Percentiles rank a stretch among this genome's conserved stretches.
Evolutionary conservation across 139 green algal species (phyloP).

Genomic region (Chlamydomonas schloesseri): DNA sequence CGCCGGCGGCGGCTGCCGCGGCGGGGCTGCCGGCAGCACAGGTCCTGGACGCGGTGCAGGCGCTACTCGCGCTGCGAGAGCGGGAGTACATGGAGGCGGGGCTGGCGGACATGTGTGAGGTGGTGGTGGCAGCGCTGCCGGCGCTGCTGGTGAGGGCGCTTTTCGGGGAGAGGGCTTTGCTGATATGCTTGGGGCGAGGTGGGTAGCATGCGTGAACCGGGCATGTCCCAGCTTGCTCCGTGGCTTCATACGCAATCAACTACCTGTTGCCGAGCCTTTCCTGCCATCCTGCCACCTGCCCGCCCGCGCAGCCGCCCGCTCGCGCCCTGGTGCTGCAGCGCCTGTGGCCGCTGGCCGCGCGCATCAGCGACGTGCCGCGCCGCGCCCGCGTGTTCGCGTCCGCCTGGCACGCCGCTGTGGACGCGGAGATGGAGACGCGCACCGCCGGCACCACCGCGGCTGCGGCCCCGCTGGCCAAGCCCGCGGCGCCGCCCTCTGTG

Average conservation of each 20-base stretch:
- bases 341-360: conserved; percentile 25
- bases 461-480: too few species aligned
- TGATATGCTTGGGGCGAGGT: too few species aligned
- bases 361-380: conserved; percentile 6
- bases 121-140: conserved; percentile 20
- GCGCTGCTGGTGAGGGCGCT: conserved; percentile 26
- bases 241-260: too few species aligned
- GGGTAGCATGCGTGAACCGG: too few species aligned
- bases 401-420: conserved; percentile 1
- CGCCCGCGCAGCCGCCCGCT: not conserved
- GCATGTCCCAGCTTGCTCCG: too few species aligned
- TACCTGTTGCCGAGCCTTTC: too few species aligned
- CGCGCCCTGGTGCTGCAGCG: conserved; percentile 1
- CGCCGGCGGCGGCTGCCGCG: not conserved
- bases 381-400: conserved; percentile 5
- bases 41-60: conserved; percentile 12
- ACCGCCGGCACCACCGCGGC: not conserved
- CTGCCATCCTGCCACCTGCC: too few species aligned
- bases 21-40: conserved; percentile 19
- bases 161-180: too few species aligned
- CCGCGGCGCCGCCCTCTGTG: not conserved
- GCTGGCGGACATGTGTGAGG: conserved; percentile 40
- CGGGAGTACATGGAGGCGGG: conserved; percentile 44
- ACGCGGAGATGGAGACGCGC: conserved; percentile 1
- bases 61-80: conserved; percentile 19